Base-by-base conservation (phyloP, 2,329 filamentous ascomycete species). In the Fusarium verticillioides region DNA sequence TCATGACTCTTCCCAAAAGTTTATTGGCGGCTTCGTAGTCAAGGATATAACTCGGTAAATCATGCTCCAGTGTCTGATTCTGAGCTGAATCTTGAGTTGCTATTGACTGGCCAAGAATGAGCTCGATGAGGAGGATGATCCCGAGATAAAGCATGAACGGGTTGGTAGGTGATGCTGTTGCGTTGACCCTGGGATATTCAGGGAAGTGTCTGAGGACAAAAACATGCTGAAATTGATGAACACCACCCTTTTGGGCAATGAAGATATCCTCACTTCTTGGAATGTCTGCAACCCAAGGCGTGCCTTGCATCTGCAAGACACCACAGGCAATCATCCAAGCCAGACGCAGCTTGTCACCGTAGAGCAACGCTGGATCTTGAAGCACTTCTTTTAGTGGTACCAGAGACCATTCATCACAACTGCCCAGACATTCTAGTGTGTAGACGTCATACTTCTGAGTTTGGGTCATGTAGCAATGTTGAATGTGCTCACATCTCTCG, bases 201-300 rank as follows among this genome's bases (percentile, higher is more conserved):
- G 63, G 58, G 21, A 65, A 53, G 4, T 65, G 47, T 3, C 19
- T 40, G 28, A 54, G 58, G 11, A 62, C 58, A 46, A 65, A 65
- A 0, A 53, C 58, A 23, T 54, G 46, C 7, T n/a, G 34, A 1
- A 63, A 63, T 26, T 42, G 57, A 21, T 2, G 32, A n/a, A 60
- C n/a, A 9, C 47, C 58, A 6, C 9, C 19, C 8, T 40, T 62
- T n/a, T 37, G n/a, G 1, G n/a, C 63, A n/a, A 65, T 40, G 23
- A 47, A 63, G 19, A 65, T 47, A 8, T 65, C 47, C 0, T 65
- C 34, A 16, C 40, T 46, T 7, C 7, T 26, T 7, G 40, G 63
- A 23, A 36, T 36, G 2, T 23, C 32, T 7, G 34, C n/a, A 8
- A 54, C 39, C 63, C 63, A 65, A 23, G 63, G 63, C 4, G 63